Evolutionary conservation across 1,139 yeast species (phyloP).

Genomic region (Suhomyces choctaworum): DNA sequence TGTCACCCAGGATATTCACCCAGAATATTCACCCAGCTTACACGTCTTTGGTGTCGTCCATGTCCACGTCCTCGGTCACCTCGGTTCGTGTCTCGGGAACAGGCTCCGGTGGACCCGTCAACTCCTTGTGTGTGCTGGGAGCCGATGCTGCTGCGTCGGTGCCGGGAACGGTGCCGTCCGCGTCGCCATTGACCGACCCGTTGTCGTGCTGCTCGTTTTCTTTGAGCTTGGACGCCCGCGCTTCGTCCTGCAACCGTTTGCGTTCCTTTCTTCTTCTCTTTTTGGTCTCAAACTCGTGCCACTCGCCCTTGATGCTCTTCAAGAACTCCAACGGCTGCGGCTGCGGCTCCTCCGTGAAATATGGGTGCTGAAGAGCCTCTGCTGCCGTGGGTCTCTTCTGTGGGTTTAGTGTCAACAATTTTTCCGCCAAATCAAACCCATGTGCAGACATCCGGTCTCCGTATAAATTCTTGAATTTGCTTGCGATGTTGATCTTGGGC

Average conservation of each 20-base stretch:
- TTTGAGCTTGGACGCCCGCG: conserved; percentile 9
- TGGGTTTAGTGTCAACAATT: conserved; percentile 71
- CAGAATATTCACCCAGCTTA: too few relatives aligned
- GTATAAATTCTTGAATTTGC: conserved; percentile 52
- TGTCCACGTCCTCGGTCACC: background rate
- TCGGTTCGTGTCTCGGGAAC: background rate
- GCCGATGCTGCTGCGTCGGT: background rate
- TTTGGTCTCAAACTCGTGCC: conserved; percentile 98
- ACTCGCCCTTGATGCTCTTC: conserved; percentile 68
- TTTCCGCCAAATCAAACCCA: conserved; percentile 65
- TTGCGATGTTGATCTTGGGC: conserved; percentile 52
- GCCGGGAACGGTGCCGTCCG: background rate
- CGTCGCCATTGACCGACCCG: background rate
- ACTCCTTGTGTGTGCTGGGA: background rate
- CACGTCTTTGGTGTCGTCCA: conserved; percentile 6
- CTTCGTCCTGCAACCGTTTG: conserved; percentile 41
- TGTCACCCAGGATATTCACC: too few relatives aligned
- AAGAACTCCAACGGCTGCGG: conserved; percentile 53
- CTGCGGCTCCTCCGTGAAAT: conserved; percentile 66
- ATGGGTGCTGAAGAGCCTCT: conserved; percentile 63
- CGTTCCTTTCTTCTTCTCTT: conserved; percentile 69
- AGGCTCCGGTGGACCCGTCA: conserved; percentile 3
- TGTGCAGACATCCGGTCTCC: conserved; percentile 48
- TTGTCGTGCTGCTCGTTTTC: conserved; percentile 5
- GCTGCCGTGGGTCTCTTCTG: conserved; percentile 58